Evolutionary conservation across 768 basidiomycete genomes (phyloP), one percentile per base, ranked within the genome.

Genomic region (Termitomyces sp.): DNA sequence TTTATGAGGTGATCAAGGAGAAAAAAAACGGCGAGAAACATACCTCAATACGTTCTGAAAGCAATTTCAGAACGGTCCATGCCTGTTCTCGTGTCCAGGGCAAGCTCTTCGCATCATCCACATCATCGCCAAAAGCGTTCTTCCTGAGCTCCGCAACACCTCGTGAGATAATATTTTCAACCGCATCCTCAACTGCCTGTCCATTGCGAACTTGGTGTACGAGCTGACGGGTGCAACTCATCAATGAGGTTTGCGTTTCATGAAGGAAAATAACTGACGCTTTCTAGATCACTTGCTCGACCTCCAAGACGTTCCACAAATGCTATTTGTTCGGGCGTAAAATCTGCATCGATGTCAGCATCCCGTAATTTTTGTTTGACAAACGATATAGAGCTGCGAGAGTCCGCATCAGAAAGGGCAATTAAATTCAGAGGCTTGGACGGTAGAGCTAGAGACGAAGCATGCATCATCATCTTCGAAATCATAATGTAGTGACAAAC

Each of bases 121-220:
- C 72, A 67, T 97, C 95, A 62, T 97, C 95, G 0, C 95, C 96
- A 68, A 98, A 99, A 0, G 91, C 91, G 47, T 83, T 88, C 79
- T 98, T 98, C 47, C 91, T 79, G 50, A 98, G 74, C 69, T 97
- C 95, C 34, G 85, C 80, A 10, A 94, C 84, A 34, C 87, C 88
- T 16, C 91, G 82, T 22, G 74, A 72, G 59, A 97, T 84, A 64
- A 98, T 93, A 66, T 98, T 95, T 66, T 95, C 91, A 5, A 97
- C 90, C 1, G 93, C 93, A 39, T 89, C 90, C 53, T 85, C 79
- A 3, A 95, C 81, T 16, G 68, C 74, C 72, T 84, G 82, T 2
- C 93, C 91, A 49, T 79, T 86, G 22, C 86, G 80, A 37, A 95
- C 85, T 73, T 95, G 95, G 73, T 93, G 88, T 12, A 95, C 85